A percentile compares a stretch with the other conserved stretches of the same genome.
phyloP scores from a whole-genome alignment of 78 protist species.

The Dictyostelium citrinum region DNA sequence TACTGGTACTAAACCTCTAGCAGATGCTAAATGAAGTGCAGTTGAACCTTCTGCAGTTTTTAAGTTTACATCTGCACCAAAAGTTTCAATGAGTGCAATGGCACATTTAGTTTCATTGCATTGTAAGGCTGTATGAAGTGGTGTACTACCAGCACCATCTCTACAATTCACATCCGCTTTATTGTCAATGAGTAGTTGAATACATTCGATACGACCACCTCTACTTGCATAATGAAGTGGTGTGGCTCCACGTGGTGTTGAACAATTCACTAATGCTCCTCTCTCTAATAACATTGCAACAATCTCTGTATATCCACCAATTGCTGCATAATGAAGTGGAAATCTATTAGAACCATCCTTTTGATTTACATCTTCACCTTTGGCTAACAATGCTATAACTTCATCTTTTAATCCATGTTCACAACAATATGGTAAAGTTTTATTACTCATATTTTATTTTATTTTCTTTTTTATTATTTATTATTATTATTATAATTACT shows the following conservation, averaged over 20 bases:
- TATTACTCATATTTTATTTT: not conserved
- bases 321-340: slow-evolving; percentile 57
- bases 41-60: slow-evolving; percentile 31
- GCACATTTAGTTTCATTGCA: slow-evolving; percentile 12
- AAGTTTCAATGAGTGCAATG: slow-evolving; percentile 24
- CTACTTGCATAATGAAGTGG: slow-evolving; percentile 63
- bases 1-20: not conserved
- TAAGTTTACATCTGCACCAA: slow-evolving; percentile 11
- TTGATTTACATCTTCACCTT: slow-evolving; percentile 38
- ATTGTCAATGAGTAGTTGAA: slow-evolving; percentile 23
- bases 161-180: slow-evolving; percentile 46
- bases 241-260: slow-evolving; percentile 61
- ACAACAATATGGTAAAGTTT: not conserved
- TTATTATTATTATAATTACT: too few relatives aligned
- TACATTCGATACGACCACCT: slow-evolving; percentile 23
- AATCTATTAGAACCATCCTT: slow-evolving; percentile 22
- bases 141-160: slow-evolving; percentile 28
- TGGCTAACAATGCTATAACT: not conserved
- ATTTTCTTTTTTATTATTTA: too few relatives aligned
- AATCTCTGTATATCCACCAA: slow-evolving; percentile 38
- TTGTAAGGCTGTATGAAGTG: slow-evolving; percentile 30
- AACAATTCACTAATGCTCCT: slow-evolving; percentile 41
- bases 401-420: slow-evolving; percentile 43
- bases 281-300: slow-evolving; percentile 41
- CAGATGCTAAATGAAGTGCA: slow-evolving; percentile 14